Evolutionary conservation across 192 early-diverging fungal species (phyloP), one percentile per base, ranked within the genome.

Genomic region (Podila epigama): DNA sequence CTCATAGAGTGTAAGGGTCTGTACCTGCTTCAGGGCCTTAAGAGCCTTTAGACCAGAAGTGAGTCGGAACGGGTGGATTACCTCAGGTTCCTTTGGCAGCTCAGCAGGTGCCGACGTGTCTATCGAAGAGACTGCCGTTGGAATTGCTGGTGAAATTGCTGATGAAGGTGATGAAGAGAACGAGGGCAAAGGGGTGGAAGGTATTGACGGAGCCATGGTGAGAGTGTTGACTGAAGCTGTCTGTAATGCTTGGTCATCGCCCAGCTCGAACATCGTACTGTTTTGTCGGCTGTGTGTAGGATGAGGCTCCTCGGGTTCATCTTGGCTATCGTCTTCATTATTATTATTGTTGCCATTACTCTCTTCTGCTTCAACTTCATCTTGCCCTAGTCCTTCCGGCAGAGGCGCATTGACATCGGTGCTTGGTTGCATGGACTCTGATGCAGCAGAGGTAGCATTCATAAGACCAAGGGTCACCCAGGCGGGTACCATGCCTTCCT

Each of bases 1-100:
- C 42, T 75, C 72, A 40, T 68, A 75, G 1, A 75, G 28, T 8
- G 65, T 75, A 28, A 75, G 37, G 4, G 41, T 63, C 36, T 63
- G 32, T 1, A 75, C 60, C 1, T 58, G 35, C 27, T 32, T 57
- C 44, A 75, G 31, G n/a, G 64, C 48, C 16, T 44, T 35, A 28
- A 75, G 65, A 5, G 72, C 72, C 39, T 68, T 68, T 27, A 75
- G 39, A 0, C 72, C 72, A 36, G 42, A 58, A 18, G 35, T 50
- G 33, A 67, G 41, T 7, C 60, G 61, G 37, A 75, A 75, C 13
- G 72, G 72, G 8, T 68, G 65, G 0, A 75, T 25, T 13, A 36
- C 22, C 25, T 29, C 32, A 28, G 32, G 12, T 22, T 39, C 34
- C 15, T 4, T 27, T 20, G 36, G 6, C 10, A 28, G 7, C 34